Conservation (phyloP, 2,329 filamentous ascomycete species). For the Aspergillus sp. region DNA sequence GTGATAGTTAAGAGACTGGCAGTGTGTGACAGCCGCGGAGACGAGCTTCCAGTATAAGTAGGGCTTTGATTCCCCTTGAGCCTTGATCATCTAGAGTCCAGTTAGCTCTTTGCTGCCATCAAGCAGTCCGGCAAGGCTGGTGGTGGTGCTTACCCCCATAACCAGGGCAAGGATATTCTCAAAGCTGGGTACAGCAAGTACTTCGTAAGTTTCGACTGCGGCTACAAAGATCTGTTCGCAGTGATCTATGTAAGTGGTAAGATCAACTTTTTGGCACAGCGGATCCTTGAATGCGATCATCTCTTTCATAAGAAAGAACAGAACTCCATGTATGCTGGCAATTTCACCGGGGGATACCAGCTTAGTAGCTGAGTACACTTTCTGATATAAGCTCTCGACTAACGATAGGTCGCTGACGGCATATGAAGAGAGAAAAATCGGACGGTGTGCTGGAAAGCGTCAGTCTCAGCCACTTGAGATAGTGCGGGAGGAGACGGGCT, state of each 20-base stretch:
- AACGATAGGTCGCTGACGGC: neutral
- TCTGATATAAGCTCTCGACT: neutral
- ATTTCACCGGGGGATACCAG: neutral
- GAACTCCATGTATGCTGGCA: neutral
- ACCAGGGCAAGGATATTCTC: conserved; percentile 10
- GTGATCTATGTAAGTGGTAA: neutral
- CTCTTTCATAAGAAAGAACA: neutral
- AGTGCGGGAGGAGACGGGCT: too few relatives aligned
- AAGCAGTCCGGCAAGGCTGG: neutral
- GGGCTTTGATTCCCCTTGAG: neutral
- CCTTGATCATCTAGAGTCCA: neutral
- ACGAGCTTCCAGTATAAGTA: neutral
- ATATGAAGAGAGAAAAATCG: neutral
- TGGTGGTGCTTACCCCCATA: conserved; percentile 6
- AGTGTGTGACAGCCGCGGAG: neutral
- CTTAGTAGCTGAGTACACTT: neutral
- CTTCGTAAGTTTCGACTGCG: conserved; percentile 10
- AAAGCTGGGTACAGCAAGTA: conserved; percentile 11
- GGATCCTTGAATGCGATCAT: neutral
- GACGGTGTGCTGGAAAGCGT: too few relatives aligned
- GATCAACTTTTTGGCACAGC: neutral
- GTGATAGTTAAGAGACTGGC: neutral
- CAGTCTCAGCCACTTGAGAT: too few relatives aligned
- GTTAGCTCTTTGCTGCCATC: neutral
- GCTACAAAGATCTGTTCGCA: neutral